Percentiles rank a stretch among this genome's conserved stretches.
phyloP scores from a whole-genome alignment of 2,329 filamentous ascomycete genomes.

The Phoma sp. region DNA sequence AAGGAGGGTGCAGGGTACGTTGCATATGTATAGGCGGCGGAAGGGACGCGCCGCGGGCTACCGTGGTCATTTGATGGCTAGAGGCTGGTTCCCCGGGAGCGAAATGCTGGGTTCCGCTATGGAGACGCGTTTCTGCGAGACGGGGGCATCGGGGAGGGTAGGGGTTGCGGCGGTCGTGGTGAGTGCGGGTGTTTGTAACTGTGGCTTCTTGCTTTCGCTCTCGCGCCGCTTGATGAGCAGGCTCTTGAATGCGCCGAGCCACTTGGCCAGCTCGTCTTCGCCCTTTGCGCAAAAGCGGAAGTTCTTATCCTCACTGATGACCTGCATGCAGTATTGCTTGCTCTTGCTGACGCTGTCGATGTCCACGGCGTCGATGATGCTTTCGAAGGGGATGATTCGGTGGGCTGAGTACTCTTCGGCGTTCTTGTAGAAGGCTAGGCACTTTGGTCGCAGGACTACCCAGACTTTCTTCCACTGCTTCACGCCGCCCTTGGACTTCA shows the following conservation, averaged over 20 bases:
- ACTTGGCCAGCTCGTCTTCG: constrained; percentile 82
- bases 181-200: neutral
- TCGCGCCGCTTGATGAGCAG: constrained; percentile 74
- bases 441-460: constrained; percentile 86
- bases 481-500: constrained; percentile 82
- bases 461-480: constrained; percentile 94
- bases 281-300: constrained; percentile 65
- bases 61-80: too few relatives aligned
- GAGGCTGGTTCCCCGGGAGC: too few relatives aligned
- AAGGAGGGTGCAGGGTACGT: too few relatives aligned
- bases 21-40: too few relatives aligned
- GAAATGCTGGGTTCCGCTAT: too few relatives aligned
- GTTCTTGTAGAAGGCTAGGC: constrained; percentile 90
- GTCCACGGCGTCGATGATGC: constrained; percentile 88
- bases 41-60: too few relatives aligned
- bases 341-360: constrained; percentile 85
- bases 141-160: neutral
- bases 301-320: constrained; percentile 86
- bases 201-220: constrained; percentile 20
- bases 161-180: constrained; percentile 12
- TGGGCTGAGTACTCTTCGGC: constrained; percentile 86
- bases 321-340: constrained; percentile 85
- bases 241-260: constrained; percentile 91
- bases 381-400: constrained; percentile 78
- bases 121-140: too few relatives aligned